phyloP scores from a whole-genome alignment of 129 eudicot genomes.

The Flaveria brownii region DNA sequence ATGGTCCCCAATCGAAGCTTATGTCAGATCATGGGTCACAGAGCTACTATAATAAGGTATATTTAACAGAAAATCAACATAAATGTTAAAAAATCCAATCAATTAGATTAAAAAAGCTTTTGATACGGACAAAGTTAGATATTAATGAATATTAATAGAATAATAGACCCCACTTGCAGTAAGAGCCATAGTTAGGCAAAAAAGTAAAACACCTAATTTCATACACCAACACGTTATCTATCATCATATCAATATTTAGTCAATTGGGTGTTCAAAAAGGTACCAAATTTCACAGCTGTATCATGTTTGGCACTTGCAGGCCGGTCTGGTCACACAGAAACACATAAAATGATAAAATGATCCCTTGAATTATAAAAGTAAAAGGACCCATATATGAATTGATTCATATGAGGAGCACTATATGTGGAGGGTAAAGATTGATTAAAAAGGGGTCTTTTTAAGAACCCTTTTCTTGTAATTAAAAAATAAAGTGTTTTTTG shows the following conservation, averaged over 20 bases:
- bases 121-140: conserved; percentile 22
- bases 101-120: conserved; percentile 20
- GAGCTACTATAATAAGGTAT: conserved; percentile 25
- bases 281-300: conserved; percentile 37
- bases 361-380: conserved; percentile 28
- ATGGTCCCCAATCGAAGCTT: conserved; percentile 32
- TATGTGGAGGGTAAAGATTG: conserved; percentile 38
- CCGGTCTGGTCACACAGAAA: conserved; percentile 29
- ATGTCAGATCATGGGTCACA: conserved; percentile 23
- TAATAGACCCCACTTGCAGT: conserved; percentile 34
- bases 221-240: conserved; percentile 25
- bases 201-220: conserved; percentile 17
- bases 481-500: background rate
- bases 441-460: conserved; percentile 7
- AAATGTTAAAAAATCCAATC: conserved; percentile 22
- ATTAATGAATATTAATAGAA: conserved; percentile 15
- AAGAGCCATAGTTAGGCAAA: conserved; percentile 32
- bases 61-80: conserved; percentile 13
- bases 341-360: conserved; percentile 23
- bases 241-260: conserved; percentile 17
- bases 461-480: background rate
- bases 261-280: conserved; percentile 33
- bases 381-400: conserved; percentile 35
- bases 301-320: conserved; percentile 27
- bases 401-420: conserved; percentile 32